These are phyloP conservation scores for Thinopyrum elongatum DNA, from an alignment of 176 grass and related monocot genomes.

Conservation along the genomic window DNA sequence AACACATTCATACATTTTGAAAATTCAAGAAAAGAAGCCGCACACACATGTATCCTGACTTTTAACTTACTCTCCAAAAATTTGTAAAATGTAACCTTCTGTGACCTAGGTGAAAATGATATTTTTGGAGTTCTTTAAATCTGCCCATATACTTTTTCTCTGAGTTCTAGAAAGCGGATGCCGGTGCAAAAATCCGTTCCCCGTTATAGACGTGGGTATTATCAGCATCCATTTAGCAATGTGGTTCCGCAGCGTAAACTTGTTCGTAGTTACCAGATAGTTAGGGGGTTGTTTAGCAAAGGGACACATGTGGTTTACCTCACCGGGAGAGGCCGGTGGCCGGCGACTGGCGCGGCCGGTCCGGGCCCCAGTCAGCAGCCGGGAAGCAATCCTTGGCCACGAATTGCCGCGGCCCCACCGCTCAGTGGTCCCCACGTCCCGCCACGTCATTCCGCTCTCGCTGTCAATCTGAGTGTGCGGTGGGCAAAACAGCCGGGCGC, in stretches of 20 bases:
- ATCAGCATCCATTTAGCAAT: neutral
- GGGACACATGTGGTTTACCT: conserved; percentile 8
- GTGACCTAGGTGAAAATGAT: no score
- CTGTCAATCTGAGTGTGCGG: neutral
- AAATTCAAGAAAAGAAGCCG: no score
- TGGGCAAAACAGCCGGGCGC: conserved; percentile 7
- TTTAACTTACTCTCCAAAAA: no score
- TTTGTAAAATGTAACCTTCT: no score
- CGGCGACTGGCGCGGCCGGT: conserved; percentile 24
- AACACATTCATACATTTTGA: no score
- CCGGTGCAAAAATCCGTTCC: neutral
- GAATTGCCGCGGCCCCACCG: neutral
- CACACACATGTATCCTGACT: no score
- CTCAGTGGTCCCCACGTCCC: neutral
- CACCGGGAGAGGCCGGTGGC: conserved; percentile 28
- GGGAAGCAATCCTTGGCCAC: conserved; percentile 30
- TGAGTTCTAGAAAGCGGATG: no score
- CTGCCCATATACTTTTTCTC: no score
- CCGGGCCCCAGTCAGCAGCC: conserved; percentile 31
- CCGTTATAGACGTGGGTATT: neutral
- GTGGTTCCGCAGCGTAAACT: neutral
- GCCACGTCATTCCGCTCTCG: conserved; percentile 24
- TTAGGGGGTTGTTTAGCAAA: conserved; percentile 33
- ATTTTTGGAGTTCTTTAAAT: no score
- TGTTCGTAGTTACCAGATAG: neutral